Evolutionary conservation across 257 asterid genomes (phyloP).

Genomic region (Thymus mandschuricus): DNA sequence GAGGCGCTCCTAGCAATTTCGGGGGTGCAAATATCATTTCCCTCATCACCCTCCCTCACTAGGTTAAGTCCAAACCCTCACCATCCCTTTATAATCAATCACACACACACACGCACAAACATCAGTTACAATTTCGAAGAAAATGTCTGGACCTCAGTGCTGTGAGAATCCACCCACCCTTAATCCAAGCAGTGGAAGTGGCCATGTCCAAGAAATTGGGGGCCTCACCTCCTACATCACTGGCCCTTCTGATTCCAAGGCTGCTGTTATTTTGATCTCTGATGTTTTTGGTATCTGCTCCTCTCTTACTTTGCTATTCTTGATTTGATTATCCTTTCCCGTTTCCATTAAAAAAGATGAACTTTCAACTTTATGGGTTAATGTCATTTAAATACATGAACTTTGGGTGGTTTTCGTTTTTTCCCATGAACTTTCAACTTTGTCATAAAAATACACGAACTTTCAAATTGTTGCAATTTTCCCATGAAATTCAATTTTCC

Average conservation of each 20-base stretch:
- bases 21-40: background rate
- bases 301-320: no score
- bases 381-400: no score
- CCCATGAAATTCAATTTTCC: no score
- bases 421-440: no score
- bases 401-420: no score
- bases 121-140: background rate
- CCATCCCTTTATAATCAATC: background rate
- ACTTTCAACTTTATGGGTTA: no score
- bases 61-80: background rate
- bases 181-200: constrained; percentile 41
- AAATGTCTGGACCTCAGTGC: constrained; percentile 55
- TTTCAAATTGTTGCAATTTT: no score
- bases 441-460: no score
- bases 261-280: constrained; percentile 50
- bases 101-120: background rate
- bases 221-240: constrained; percentile 51
- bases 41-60: background rate
- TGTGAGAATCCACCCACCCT: constrained; percentile 57
- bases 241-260: constrained; percentile 50
- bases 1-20: background rate
- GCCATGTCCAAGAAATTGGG: constrained; percentile 53
- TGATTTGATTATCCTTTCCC: no score
- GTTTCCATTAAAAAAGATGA: no score
- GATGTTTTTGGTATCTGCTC: constrained; percentile 57